Evolutionary conservation across 2,329 filamentous ascomycete genomes (phyloP).

Genomic region (Rutstroemia sp.): DNA sequence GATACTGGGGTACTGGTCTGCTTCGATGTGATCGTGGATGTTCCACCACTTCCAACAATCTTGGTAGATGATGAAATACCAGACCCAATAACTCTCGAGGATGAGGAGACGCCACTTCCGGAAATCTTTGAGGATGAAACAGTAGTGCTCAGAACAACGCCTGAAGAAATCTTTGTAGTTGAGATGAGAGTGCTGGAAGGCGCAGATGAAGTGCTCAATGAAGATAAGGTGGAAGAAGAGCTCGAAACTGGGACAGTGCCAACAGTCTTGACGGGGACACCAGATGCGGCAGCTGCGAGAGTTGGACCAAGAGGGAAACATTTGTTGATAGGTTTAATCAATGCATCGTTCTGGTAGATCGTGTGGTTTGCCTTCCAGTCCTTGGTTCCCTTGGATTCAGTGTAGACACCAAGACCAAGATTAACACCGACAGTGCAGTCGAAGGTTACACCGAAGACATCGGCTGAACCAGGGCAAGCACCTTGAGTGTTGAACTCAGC

Average conservation of each 20-base stretch:
- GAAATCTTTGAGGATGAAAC: not conserved
- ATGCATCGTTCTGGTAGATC: not conserved
- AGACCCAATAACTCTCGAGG: not conserved
- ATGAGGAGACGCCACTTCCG: not conserved
- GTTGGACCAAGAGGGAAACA: constrained; percentile 7
- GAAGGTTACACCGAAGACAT: constrained; percentile 7
- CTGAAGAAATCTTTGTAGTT: not conserved
- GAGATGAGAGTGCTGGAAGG: not conserved
- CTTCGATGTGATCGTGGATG: not conserved
- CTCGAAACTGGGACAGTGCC: constrained; percentile 1
- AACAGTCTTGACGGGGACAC: constrained; percentile 5
- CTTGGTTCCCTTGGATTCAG: constrained; percentile 1
- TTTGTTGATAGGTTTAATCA: constrained; percentile 5
- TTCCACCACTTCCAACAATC: not conserved
- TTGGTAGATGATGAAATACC: not conserved
- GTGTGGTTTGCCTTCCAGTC: not conserved
- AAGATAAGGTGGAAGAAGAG: not conserved
- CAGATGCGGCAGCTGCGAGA: not conserved
- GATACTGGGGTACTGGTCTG: not conserved
- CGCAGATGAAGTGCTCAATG: not conserved
- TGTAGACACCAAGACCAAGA: constrained; percentile 4
- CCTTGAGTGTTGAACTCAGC: constrained; percentile 8
- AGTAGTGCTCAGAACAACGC: not conserved
- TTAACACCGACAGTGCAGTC: constrained; percentile 3
- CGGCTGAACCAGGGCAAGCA: constrained; percentile 1